Evolutionary conservation across 2,329 filamentous ascomycete genomes (phyloP).

Genomic region (Ophiocordyceps australis): DNA sequence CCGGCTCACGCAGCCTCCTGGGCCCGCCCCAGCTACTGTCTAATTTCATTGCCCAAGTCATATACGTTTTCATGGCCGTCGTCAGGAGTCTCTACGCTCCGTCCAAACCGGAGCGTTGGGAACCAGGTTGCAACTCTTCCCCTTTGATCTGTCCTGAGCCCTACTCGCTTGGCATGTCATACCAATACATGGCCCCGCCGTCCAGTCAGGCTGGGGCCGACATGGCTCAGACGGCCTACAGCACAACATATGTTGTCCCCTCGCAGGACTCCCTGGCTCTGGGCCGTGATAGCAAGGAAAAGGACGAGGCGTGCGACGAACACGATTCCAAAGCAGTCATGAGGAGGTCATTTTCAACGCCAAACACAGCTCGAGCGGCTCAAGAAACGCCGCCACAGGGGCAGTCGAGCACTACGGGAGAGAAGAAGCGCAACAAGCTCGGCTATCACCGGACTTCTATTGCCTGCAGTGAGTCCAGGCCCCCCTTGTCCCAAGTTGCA

Average conservation of each 20-base stretch:
- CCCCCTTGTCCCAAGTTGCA: neutral
- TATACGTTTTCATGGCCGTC: conserved; percentile 19
- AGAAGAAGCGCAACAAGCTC: conserved; percentile 66
- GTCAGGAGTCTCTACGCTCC: conserved; percentile 11
- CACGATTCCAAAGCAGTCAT: conserved; percentile 17
- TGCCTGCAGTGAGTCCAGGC: conserved; percentile 64
- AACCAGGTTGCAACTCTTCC: conserved; percentile 6
- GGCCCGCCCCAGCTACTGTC: too few species aligned
- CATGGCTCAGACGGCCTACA: conserved; percentile 17
- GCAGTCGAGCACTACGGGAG: conserved; percentile 17
- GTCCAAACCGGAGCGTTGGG: conserved; percentile 13
- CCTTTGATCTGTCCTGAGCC: neutral
- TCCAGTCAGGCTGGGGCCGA: conserved; percentile 21
- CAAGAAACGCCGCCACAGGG: conserved; percentile 8
- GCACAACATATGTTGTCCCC: conserved; percentile 12
- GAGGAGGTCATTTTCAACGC: conserved; percentile 31
- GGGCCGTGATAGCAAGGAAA: conserved; percentile 12
- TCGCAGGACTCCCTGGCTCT: conserved; percentile 10
- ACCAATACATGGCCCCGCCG: conserved; percentile 27
- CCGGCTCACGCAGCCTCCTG: too few species aligned
- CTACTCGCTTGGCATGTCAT: conserved; percentile 18
- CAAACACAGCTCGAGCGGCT: conserved; percentile 21
- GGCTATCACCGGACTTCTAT: conserved; percentile 92
- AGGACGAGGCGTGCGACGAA: conserved; percentile 14
- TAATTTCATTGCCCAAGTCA: too few species aligned